These are phyloP conservation scores for Persicaria maculosa DNA, from an alignment of 148 eudicot species.

Conservation along the genomic window DNA sequence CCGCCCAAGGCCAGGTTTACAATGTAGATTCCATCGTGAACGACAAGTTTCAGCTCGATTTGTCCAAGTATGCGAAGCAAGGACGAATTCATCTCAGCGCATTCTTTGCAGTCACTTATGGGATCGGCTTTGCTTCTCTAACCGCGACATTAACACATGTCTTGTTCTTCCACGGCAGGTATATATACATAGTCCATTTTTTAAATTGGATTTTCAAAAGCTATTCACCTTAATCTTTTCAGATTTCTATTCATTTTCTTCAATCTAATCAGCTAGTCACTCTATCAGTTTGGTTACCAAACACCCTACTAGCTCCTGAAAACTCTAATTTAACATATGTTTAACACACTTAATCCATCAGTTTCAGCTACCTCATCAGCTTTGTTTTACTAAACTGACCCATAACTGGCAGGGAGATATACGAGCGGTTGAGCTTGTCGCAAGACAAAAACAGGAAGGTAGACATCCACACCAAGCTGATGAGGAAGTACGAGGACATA, in stretches of 20 bases:
- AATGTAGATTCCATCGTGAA: constrained; percentile 27
- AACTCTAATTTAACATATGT: no score
- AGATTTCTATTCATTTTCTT: no score
- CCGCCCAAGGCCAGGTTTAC: constrained; percentile 21
- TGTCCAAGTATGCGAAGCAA: constrained; percentile 15
- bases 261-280: no score
- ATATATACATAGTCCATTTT: not conserved
- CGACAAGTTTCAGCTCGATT: constrained; percentile 31
- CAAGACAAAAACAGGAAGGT: constrained; percentile 13
- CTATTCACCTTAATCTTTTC: no score
- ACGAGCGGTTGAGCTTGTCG: not conserved
- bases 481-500: constrained; percentile 53
- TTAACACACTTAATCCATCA: no score
- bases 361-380: no score
- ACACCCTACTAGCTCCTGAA: no score
- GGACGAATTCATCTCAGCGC: constrained; percentile 30
- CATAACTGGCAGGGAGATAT: constrained; percentile 7
- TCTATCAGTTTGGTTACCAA: no score
- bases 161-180: constrained; percentile 40
- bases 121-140: constrained; percentile 43
- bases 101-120: constrained; percentile 40
- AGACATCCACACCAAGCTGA: constrained; percentile 56
- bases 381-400: no score
- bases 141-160: constrained; percentile 43
- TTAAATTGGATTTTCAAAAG: no score